A percentile compares a stretch with the other conserved stretches of the same genome.
These are phyloP conservation scores for Juglanconis sp. DNA, from an alignment of 2,329 filamentous ascomycete species.

Conservation along the genomic window DNA sequence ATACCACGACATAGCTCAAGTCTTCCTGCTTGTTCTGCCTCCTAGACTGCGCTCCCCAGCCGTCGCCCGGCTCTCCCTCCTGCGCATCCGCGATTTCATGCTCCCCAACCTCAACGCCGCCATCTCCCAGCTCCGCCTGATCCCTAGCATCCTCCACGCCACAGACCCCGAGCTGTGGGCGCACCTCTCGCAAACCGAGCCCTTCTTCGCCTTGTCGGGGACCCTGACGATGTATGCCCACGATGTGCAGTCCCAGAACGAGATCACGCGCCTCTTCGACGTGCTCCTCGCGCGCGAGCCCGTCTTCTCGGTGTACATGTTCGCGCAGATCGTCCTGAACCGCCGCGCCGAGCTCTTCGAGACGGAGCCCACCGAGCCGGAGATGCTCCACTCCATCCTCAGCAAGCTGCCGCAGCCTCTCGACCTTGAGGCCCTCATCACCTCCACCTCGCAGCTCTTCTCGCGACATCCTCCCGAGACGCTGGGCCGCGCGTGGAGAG, in stretches of 20 bases:
- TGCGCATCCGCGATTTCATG: conserved; percentile 94
- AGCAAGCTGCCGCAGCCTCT: conserved; percentile 81
- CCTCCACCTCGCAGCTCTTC: conserved; percentile 62
- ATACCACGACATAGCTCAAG: conserved; percentile 97
- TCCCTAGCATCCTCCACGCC: conserved; percentile 74
- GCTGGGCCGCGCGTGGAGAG: conserved; percentile 62
- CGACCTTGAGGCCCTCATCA: conserved; percentile 75
- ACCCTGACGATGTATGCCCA: conserved; percentile 96
- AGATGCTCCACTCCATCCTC: conserved; percentile 86
- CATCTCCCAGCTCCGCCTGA: conserved; percentile 77
- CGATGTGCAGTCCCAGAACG: conserved; percentile 84
- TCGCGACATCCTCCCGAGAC: conserved; percentile 66
- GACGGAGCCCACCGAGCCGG: conserved; percentile 76
- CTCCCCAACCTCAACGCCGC: conserved; percentile 80
- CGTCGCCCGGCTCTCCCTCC: conserved; percentile 77
- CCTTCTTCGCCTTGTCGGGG: conserved; percentile 90
- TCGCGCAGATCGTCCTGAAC: conserved; percentile 80
- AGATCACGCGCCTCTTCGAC: conserved; percentile 90
- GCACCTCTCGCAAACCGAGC: conserved; percentile 75
- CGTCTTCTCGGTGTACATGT: conserved; percentile 87
- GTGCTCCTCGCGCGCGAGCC: conserved; percentile 83
- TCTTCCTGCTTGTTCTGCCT: conserved; percentile 82
- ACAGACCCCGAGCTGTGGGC: conserved; percentile 69
- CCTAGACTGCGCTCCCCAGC: conserved; percentile 56
- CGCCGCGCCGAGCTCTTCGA: conserved; percentile 82